Evolutionary conservation across 2,329 filamentous ascomycete species (phyloP).

Genomic region (Cryphonectria radicalis): DNA sequence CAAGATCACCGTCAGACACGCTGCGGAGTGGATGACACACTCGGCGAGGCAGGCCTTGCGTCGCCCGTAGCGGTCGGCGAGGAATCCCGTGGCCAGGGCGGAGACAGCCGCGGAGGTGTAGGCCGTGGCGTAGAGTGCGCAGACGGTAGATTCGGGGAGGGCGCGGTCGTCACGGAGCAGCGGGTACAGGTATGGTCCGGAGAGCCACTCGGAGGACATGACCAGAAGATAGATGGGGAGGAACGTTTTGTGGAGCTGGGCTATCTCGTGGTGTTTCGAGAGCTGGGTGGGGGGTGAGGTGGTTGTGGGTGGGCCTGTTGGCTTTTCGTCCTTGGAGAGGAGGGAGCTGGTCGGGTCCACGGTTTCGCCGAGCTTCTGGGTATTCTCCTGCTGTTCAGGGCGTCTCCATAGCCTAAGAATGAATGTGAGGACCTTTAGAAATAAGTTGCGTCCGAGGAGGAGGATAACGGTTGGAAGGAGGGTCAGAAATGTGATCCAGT

Average conservation of each 20-base stretch:
- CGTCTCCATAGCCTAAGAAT: conserved; percentile 19
- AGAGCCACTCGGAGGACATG: conserved; percentile 31
- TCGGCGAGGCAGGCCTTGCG: conserved; percentile 28
- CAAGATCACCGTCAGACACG: conserved; percentile 29
- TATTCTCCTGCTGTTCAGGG: neutral
- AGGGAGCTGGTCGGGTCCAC: neutral
- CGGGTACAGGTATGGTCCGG: conserved; percentile 29
- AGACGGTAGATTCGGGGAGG: conserved; percentile 29
- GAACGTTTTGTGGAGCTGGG: conserved; percentile 24
- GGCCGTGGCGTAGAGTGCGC: conserved; percentile 28
- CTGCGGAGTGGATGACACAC: conserved; percentile 28
- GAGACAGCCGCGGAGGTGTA: conserved; percentile 32
- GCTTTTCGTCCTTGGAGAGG: neutral
- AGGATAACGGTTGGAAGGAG: conserved; percentile 28
- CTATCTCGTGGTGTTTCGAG: conserved; percentile 1
- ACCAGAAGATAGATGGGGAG: conserved; percentile 31
- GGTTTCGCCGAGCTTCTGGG: neutral
- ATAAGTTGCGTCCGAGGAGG: conserved; percentile 18
- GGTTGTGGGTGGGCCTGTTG: neutral
- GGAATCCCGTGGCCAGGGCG: conserved; percentile 28
- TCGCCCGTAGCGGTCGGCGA: conserved; percentile 31
- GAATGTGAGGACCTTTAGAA: conserved; percentile 11
- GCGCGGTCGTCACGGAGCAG: conserved; percentile 31
- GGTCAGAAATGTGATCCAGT: conserved; percentile 30
- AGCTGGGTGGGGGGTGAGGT: neutral